Evolutionary conservation across 202 grass and related monocot species (phyloP).

Genomic region (Setaria italica): DNA sequence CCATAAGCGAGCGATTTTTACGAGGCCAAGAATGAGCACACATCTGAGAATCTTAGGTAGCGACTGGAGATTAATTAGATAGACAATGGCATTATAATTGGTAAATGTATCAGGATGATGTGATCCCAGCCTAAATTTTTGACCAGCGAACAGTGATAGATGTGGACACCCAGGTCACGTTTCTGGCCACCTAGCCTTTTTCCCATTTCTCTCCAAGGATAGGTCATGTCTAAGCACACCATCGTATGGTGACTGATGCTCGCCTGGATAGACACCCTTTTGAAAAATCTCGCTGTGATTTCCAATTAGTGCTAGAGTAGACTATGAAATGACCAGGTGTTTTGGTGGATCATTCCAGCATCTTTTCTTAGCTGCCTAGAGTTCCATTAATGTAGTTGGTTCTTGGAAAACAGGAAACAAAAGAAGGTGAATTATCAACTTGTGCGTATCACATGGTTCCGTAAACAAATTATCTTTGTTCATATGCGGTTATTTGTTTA

Average conservation of each 20-base stretch:
- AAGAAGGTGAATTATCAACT: not conserved
- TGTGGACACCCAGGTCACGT: not conserved
- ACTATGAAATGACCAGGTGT: not conserved
- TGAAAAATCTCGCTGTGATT: not conserved
- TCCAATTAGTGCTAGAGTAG: not conserved
- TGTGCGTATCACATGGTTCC: not conserved
- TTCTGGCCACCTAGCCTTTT: not conserved
- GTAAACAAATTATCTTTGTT: not conserved
- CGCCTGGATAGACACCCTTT: not conserved
- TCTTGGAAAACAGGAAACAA: not conserved
- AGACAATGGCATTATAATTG: not conserved
- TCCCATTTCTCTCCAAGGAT: not conserved
- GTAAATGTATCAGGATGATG: not conserved
- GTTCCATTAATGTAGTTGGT: slow-evolving; percentile 1
- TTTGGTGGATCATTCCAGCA: slow-evolving; percentile 1
- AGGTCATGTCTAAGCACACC: slow-evolving; percentile 19
- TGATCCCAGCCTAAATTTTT: slow-evolving; percentile 5
- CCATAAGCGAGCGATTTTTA: slow-evolving; percentile 33
- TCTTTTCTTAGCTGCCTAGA: slow-evolving; percentile 7
- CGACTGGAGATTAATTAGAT: not conserved
- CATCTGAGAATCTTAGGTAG: slow-evolving; percentile 47
- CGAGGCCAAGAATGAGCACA: slow-evolving; percentile 20
- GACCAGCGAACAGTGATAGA: not conserved
- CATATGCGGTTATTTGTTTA: not conserved
- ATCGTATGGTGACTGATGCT: not conserved